Percentiles rank a stretch among this genome's conserved stretches.
Evolutionary conservation across 108 stramenopile species (phyloP).

Genomic region (Skeletonema tropicum): DNA sequence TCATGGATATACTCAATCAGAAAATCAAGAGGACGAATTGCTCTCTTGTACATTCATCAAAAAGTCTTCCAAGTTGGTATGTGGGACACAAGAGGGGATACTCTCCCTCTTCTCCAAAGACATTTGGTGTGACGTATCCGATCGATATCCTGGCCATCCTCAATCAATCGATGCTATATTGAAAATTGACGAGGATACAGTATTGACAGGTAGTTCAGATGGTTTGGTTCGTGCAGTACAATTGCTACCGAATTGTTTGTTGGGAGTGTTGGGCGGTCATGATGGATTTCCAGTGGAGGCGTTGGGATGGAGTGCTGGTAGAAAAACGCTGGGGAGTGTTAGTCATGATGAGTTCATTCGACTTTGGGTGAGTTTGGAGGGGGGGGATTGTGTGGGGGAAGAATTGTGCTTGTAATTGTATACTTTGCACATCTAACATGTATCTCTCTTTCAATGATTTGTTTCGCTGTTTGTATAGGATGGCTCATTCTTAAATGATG

Average conservation of each 20-base stretch:
- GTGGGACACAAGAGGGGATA: constrained; percentile 90
- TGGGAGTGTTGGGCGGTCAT: constrained; percentile 92
- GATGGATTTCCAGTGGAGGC: constrained; percentile 93
- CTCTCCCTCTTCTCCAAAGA: constrained; percentile 88
- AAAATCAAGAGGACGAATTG: constrained; percentile 96
- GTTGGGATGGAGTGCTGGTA: constrained; percentile 73
- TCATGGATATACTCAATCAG: constrained; percentile 57
- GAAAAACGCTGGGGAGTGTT: constrained; percentile 76
- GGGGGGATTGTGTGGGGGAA: not conserved
- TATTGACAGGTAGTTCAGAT: constrained; percentile 94
- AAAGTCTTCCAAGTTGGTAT: constrained; percentile 83
- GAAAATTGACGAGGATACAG: constrained; percentile 94
- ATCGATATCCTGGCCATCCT: constrained; percentile 95
- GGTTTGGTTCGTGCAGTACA: constrained; percentile 93
- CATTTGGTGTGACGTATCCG: constrained; percentile 92
- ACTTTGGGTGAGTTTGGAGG: constrained; percentile 49
- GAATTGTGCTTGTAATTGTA: no score
- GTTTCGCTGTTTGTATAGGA: no score
- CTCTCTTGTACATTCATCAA: constrained; percentile 83
- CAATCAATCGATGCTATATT: constrained; percentile 86
- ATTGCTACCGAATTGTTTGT: constrained; percentile 88
- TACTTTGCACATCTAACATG: no score
- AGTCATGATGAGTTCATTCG: constrained; percentile 77
- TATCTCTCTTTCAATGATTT: not conserved
- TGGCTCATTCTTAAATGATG: constrained; percentile 71